Conservation (phyloP, 2,329 filamentous ascomycete species). For the Drechslera avenae region DNA sequence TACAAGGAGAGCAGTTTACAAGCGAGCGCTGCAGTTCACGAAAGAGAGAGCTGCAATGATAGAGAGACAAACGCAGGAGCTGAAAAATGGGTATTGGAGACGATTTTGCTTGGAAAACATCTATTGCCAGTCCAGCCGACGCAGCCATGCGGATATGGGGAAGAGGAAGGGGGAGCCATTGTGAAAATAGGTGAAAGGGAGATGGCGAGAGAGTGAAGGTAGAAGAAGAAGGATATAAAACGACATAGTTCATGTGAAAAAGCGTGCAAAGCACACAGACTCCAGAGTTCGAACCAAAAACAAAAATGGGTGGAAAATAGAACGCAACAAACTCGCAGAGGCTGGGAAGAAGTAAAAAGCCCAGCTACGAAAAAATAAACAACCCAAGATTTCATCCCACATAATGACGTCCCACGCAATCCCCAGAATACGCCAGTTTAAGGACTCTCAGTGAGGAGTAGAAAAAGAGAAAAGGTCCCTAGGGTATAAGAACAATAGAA, state of each 20-base stretch:
- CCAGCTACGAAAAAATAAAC: neutral
- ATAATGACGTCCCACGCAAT: conserved; percentile 5
- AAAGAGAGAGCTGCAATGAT: neutral
- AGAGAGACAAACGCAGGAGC: neutral
- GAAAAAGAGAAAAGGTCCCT: neutral
- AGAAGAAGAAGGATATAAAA: neutral
- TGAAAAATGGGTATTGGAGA: neutral
- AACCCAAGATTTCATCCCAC: neutral
- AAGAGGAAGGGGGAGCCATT: neutral
- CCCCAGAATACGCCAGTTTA: neutral
- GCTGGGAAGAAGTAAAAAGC: neutral
- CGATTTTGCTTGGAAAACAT: neutral
- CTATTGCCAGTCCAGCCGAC: neutral
- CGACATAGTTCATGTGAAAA: neutral
- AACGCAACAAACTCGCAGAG: neutral
- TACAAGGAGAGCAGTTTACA: too few relatives aligned
- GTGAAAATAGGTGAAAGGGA: neutral
- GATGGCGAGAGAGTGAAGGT: neutral
- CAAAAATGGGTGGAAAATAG: neutral
- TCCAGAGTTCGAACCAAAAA: neutral
- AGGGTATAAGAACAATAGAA: conserved; percentile 11
- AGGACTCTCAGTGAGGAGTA: neutral
- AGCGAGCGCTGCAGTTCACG: too few relatives aligned
- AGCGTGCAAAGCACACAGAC: neutral
- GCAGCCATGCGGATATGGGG: neutral